phyloP scores from a whole-genome alignment of 257 asterid genomes.

The Lithospermum erythrorhizon region DNA sequence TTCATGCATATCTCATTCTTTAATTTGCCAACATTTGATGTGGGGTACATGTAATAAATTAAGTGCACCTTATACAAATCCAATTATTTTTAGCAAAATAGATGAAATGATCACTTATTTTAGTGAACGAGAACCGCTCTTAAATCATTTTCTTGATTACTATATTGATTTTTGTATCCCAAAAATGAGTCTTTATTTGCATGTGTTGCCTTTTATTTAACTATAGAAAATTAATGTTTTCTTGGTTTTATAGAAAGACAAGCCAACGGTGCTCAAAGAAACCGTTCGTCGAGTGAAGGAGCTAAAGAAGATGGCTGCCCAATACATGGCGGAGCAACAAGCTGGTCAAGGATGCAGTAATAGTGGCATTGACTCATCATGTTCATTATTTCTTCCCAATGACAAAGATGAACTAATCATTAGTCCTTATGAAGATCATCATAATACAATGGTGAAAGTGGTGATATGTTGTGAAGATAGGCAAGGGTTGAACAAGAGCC shows the following conservation, averaged over 20 bases:
- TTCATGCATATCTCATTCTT: no score
- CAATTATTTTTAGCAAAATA: no score
- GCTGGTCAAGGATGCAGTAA: neutral
- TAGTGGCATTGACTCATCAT: neutral
- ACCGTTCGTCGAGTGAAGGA: constrained; percentile 22
- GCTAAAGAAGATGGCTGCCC: constrained; percentile 18
- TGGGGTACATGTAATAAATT: no score
- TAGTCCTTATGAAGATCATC: neutral
- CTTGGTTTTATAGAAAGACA: constrained; percentile 22
- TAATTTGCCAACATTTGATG: no score
- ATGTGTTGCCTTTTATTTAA: neutral
- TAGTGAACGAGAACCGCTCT: no score
- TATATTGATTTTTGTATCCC: neutral
- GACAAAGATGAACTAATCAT: constrained; percentile 24
- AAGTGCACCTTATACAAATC: no score
- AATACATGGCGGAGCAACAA: neutral
- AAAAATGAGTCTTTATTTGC: neutral
- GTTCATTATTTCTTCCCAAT: constrained; percentile 19
- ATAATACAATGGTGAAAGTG: constrained; percentile 11
- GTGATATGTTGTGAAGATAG: constrained; percentile 30
- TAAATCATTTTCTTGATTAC: no score
- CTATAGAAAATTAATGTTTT: neutral
- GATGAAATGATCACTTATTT: no score
- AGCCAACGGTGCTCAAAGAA: constrained; percentile 25
- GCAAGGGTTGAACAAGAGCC: constrained; percentile 16